A percentile compares a stretch with the other conserved stretches of the same genome.
phyloP scores from a whole-genome alignment of 2,329 filamentous ascomycete species.

The Stagonosporopsis vannaccii region DNA sequence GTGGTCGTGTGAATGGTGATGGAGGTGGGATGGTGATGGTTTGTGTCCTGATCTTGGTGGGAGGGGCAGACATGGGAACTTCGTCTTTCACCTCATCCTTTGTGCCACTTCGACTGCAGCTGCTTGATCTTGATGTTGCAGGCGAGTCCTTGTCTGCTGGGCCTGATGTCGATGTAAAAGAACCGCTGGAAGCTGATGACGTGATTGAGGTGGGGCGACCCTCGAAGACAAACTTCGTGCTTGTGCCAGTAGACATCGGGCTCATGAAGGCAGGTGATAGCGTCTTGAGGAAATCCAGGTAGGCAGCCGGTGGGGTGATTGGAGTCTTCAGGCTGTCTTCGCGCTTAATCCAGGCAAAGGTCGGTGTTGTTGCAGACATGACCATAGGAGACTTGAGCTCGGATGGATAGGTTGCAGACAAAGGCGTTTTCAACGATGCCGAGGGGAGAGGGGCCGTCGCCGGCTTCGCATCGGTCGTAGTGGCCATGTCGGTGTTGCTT shows the following conservation, averaged over 20 bases:
- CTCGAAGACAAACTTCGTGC: slow-evolving; percentile 59
- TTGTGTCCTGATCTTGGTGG: slow-evolving; percentile 53
- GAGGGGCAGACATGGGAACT: slow-evolving; percentile 54
- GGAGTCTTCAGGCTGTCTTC: slow-evolving; percentile 76
- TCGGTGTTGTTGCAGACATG: slow-evolving; percentile 51
- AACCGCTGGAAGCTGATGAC: slow-evolving; percentile 45
- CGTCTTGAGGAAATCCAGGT: slow-evolving; percentile 90
- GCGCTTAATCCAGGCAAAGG: slow-evolving; percentile 67
- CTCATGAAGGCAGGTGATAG: slow-evolving; percentile 75
- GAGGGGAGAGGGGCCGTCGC: slow-evolving; percentile 33
- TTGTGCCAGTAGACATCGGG: slow-evolving; percentile 67
- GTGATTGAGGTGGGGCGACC: slow-evolving; percentile 51
- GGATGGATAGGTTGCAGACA: slow-evolving; percentile 65
- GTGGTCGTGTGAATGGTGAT: slow-evolving; percentile 69
- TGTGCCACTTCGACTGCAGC: slow-evolving; percentile 46
- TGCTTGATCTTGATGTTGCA: slow-evolving; percentile 48
- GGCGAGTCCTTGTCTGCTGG: slow-evolving; percentile 44
- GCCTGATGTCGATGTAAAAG: slow-evolving; percentile 47
- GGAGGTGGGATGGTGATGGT: slow-evolving; percentile 67
- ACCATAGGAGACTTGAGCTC: slow-evolving; percentile 71
- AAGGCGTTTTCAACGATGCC: slow-evolving; percentile 61
- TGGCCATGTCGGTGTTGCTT: slow-evolving; percentile 44
- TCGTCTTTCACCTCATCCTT: slow-evolving; percentile 34
- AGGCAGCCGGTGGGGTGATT: slow-evolving; percentile 88
- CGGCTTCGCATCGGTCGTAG: slow-evolving; percentile 53